These are phyloP conservation scores for Talaromyces trachyspermus DNA, from an alignment of 495 filamentous ascomycete species.

Conservation along the genomic window DNA sequence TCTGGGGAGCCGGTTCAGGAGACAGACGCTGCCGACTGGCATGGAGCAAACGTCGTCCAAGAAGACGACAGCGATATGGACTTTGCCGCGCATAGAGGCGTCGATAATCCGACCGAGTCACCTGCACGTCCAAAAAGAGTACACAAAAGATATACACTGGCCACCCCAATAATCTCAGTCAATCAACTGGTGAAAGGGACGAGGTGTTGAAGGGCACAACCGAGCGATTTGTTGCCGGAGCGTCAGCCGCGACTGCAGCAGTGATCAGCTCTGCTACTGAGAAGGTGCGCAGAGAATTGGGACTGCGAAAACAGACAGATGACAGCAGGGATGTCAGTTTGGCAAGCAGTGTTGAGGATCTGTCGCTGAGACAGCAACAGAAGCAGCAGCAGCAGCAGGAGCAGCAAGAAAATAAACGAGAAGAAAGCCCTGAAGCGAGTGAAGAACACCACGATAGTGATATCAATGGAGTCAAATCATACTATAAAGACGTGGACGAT, in stretches of 20 bases:
- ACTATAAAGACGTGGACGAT: constrained; percentile 13
- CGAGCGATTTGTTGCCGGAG: background rate
- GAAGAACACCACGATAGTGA: constrained; percentile 13
- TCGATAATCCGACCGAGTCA: constrained; percentile 1
- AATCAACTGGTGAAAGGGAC: no score
- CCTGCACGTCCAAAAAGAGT: background rate
- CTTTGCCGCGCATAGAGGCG: background rate
- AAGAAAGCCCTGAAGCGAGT: background rate
- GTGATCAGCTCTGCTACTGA: no score
- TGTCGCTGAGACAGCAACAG: constrained; percentile 22
- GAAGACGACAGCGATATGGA: constrained; percentile 15
- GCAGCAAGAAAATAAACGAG: constrained; percentile 5
- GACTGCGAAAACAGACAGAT: constrained; percentile 53
- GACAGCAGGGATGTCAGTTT: constrained; percentile 58
- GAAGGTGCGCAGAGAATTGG: constrained; percentile 48
- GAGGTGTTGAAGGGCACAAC: background rate
- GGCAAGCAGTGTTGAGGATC: constrained; percentile 52
- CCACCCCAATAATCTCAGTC: no score
- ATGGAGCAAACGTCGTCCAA: constrained; percentile 38
- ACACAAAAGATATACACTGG: no score
- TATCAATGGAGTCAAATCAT: constrained; percentile 25
- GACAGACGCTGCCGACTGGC: constrained; percentile 64
- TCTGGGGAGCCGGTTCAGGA: constrained; percentile 60
- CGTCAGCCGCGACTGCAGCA: constrained; percentile 8
- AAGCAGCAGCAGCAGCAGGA: constrained; percentile 7